Conservation (phyloP, 2,329 filamentous ascomycete species). For the Botryosphaeria dothidea region DNA sequence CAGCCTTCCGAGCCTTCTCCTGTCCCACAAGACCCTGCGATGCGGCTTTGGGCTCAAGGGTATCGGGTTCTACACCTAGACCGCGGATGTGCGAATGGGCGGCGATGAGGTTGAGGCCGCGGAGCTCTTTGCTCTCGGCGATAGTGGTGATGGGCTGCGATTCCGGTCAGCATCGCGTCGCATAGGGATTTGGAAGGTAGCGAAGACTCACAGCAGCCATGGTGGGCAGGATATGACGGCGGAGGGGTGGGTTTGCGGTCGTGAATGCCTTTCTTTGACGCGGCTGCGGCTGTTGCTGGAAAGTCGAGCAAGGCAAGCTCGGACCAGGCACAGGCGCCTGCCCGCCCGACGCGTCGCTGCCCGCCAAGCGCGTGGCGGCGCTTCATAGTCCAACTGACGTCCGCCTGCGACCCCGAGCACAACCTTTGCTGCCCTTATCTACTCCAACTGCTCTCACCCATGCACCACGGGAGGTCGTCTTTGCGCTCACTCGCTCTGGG, state of each 20-base stretch:
- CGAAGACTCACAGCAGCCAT: constrained; percentile 17
- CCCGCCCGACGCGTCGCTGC: not conserved
- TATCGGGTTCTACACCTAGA: constrained; percentile 88
- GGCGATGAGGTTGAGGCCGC: constrained; percentile 94
- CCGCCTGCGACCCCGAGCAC: not conserved
- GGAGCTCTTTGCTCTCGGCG: constrained; percentile 92
- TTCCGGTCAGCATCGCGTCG: not conserved
- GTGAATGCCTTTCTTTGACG: not conserved
- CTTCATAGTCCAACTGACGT: not conserved
- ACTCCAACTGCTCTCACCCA: not conserved
- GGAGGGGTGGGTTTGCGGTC: not conserved
- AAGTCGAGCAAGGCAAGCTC: not conserved
- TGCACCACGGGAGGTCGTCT: not conserved
- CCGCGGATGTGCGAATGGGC: constrained; percentile 98
- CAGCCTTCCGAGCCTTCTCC: constrained; percentile 93
- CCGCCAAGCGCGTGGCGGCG: not conserved
- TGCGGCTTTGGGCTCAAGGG: constrained; percentile 78
- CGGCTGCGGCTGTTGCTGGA: not conserved
- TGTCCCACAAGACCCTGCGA: constrained; percentile 96
- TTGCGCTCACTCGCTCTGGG: not conserved
- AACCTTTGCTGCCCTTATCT: not conserved
- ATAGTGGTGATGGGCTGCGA: constrained; percentile 72
- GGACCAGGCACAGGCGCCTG: not conserved
- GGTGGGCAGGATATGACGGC: not conserved
- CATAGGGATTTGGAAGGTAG: not conserved